These are phyloP conservation scores for Capsicum baccatum DNA, from an alignment of 257 asterid genomes.

Conservation along the genomic window DNA sequence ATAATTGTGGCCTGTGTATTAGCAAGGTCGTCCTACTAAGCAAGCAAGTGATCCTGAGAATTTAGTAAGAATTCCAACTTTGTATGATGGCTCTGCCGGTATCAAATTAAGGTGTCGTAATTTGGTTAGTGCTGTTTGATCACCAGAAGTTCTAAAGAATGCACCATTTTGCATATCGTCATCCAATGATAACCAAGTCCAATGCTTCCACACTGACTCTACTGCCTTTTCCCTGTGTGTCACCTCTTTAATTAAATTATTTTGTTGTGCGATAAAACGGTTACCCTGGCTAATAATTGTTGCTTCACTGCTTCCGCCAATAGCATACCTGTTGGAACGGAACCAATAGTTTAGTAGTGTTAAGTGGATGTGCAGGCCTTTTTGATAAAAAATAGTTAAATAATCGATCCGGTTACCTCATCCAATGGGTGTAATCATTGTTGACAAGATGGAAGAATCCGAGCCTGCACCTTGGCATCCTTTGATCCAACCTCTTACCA, in stretches of 20 bases:
- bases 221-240: conserved; percentile 43
- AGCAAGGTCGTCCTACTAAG: conserved; percentile 44
- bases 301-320: conserved; percentile 66
- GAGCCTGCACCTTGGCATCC: conserved; percentile 60
- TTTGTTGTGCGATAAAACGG: conserved; percentile 59
- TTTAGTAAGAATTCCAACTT: conserved; percentile 41
- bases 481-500: conserved; percentile 55
- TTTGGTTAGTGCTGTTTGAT: conserved; percentile 31
- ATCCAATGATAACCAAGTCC: conserved; percentile 65
- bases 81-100: conserved; percentile 32
- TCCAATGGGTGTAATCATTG: conserved; percentile 80
- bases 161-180: conserved; percentile 60
- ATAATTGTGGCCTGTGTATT: not conserved
- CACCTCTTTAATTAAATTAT: conserved; percentile 35
- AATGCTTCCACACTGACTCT: conserved; percentile 49
- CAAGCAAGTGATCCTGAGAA: conserved; percentile 54
- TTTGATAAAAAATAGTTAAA: not conserved
- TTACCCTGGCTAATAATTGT: conserved; percentile 79
- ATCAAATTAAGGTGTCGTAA: conserved; percentile 38
- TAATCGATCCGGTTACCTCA: not conserved
- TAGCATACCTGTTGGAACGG: conserved; percentile 54
- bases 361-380: not conserved
- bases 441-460: conserved; percentile 71
- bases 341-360: not conserved
- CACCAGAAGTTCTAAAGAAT: conserved; percentile 54